Evolutionary conservation across 345 rosid species (phyloP).

Genomic region (Corchorus olitorius): DNA sequence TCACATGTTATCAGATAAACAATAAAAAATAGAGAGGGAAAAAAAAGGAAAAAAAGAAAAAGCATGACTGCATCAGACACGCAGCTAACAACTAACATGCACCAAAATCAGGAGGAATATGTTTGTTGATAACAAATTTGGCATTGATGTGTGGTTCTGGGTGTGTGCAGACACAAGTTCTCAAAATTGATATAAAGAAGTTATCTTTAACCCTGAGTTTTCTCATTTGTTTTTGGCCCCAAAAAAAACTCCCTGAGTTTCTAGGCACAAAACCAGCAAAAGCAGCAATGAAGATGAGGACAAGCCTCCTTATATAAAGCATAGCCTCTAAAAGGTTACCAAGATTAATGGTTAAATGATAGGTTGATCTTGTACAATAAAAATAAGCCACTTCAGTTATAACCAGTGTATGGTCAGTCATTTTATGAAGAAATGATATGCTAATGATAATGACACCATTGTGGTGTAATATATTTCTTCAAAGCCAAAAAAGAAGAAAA

Average conservation of each 20-base stretch:
- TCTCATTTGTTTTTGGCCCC: no score
- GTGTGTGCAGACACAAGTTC: not conserved
- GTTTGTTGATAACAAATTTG: not conserved
- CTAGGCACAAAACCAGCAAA: constrained; percentile 2
- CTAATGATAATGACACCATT: not conserved
- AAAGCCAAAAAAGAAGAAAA: not conserved
- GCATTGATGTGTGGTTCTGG: not conserved
- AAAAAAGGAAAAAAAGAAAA: not conserved
- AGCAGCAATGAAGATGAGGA: not conserved
- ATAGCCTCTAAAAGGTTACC: not conserved
- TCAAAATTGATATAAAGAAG: not conserved
- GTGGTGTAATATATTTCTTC: not conserved
- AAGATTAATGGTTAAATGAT: not conserved
- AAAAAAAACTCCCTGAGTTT: constrained; percentile 10
- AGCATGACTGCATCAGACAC: not conserved
- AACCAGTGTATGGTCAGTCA: not conserved
- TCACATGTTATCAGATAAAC: not conserved
- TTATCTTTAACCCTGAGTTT: constrained; percentile 1
- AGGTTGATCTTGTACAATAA: not conserved
- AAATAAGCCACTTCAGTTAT: not conserved
- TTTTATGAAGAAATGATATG: not conserved
- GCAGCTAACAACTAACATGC: not conserved
- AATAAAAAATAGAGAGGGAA: not conserved
- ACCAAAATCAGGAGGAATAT: not conserved
- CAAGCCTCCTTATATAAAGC: not conserved